Evolutionary conservation across 2,329 filamentous ascomycete species (phyloP).

Genomic region (Sarocladium strictum): DNA sequence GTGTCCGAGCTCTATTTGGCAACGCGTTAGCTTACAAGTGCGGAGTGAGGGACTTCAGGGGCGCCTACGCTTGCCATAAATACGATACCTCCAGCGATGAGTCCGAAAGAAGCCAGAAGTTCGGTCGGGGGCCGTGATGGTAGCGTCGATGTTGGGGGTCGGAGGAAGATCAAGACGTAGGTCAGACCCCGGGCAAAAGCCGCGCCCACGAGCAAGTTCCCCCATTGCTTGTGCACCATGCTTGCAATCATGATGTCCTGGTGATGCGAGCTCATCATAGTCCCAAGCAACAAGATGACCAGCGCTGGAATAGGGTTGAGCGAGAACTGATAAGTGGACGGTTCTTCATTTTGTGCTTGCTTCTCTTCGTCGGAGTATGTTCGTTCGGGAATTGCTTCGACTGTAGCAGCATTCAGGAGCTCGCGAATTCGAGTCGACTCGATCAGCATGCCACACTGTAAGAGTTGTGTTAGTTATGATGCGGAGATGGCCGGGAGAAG

Average conservation of each 20-base stretch:
- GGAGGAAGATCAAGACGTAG: conserved; percentile 73
- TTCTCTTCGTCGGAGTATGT: conserved; percentile 37
- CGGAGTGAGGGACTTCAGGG: not conserved
- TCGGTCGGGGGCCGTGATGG: conserved; percentile 86
- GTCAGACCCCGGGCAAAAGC: conserved; percentile 72
- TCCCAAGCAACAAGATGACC: conserved; percentile 78
- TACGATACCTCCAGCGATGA: conserved; percentile 80
- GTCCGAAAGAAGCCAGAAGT: conserved; percentile 77
- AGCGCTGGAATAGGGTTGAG: conserved; percentile 85
- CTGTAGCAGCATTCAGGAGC: conserved; percentile 50
- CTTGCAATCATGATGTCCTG: conserved; percentile 77
- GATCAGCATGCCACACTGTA: conserved; percentile 72
- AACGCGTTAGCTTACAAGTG: not conserved
- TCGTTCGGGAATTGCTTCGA: conserved; percentile 21
- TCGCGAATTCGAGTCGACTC: conserved; percentile 67
- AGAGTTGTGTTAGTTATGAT: not conserved
- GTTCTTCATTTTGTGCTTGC: conserved; percentile 44
- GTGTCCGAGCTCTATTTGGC: conserved; percentile 63
- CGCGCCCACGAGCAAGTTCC: conserved; percentile 73
- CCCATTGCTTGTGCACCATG: conserved; percentile 95
- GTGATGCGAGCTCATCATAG: conserved; percentile 94
- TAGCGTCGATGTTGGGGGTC: conserved; percentile 71
- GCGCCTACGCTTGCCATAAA: conserved; percentile 82
- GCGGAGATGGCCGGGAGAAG: not conserved
- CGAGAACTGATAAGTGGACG: conserved; percentile 65